Conservation (phyloP, 768 basidiomycete species). For the Mycena vitilis region DNA sequence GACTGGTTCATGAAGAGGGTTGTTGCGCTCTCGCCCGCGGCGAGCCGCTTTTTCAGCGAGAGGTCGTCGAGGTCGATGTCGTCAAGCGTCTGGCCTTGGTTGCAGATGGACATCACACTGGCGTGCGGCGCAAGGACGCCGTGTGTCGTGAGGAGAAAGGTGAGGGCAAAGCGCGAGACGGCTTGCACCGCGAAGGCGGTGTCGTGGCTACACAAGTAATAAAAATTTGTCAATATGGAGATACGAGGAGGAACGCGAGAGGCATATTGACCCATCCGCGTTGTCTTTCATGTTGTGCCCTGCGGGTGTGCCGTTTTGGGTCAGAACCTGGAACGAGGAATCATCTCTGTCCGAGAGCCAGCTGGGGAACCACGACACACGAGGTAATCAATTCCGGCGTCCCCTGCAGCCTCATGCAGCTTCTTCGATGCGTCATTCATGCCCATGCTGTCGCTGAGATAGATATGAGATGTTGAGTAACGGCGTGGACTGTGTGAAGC, state of each 20-base stretch:
- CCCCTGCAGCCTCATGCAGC: background rate
- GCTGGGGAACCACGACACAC: background rate
- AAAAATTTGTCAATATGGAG: background rate
- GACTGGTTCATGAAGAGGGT: conserved; percentile 9
- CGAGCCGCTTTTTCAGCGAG: background rate
- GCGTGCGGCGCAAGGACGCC: background rate
- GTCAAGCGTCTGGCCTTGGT: background rate
- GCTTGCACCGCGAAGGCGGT: conserved; percentile 9
- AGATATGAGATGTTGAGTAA: too few species aligned
- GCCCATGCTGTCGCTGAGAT: background rate
- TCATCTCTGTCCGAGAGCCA: background rate
- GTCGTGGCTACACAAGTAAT: background rate
- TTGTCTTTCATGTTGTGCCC: background rate
- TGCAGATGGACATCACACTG: background rate
- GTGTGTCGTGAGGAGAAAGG: conserved; percentile 21
- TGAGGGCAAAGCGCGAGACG: conserved; percentile 23
- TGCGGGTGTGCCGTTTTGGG: conserved; percentile 12
- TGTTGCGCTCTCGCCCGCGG: background rate
- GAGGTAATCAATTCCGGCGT: conserved; percentile 4
- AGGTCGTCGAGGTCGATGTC: background rate
- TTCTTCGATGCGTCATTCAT: background rate
- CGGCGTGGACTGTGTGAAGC: background rate
- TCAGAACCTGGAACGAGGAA: background rate
- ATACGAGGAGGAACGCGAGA: too few species aligned
- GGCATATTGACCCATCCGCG: conserved; percentile 7